phyloP scores from a whole-genome alignment of 768 basidiomycete genomes.

The Tylopilus cervinicoccineus region DNA sequence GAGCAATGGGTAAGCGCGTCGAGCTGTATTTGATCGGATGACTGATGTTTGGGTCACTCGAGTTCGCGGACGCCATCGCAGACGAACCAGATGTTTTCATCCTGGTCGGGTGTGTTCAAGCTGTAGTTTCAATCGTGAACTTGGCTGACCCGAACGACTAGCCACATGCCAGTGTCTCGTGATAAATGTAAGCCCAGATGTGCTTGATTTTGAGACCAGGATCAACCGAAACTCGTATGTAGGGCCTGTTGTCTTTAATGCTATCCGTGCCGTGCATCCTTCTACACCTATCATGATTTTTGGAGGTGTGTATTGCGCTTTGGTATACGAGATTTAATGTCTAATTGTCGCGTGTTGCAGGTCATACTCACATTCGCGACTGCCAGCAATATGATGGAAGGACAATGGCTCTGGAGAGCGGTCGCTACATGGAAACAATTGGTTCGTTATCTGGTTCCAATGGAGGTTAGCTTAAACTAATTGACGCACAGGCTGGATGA shows the following conservation, averaged over 20 bases:
- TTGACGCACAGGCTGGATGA: slow-evolving; percentile 49
- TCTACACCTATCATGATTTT: slow-evolving; percentile 77
- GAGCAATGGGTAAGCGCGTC: slow-evolving; percentile 62
- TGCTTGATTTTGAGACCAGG: not conserved
- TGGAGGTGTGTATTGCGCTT: slow-evolving; percentile 45
- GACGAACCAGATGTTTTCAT: slow-evolving; percentile 84
- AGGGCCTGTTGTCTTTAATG: slow-evolving; percentile 73
- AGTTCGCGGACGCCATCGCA: slow-evolving; percentile 76
- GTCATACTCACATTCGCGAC: slow-evolving; percentile 44
- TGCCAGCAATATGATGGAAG: slow-evolving; percentile 25
- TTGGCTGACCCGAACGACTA: slow-evolving; percentile 23
- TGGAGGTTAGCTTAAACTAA: not conserved
- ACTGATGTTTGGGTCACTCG: not conserved
- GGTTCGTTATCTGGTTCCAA: slow-evolving; percentile 39
- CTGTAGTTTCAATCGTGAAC: not conserved
- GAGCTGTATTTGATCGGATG: not conserved
- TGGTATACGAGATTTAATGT: not conserved
- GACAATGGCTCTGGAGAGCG: slow-evolving; percentile 59
- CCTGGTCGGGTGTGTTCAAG: slow-evolving; percentile 58
- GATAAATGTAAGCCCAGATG: slow-evolving; percentile 53
- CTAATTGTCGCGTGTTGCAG: slow-evolving; percentile 24
- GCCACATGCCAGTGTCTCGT: slow-evolving; percentile 77
- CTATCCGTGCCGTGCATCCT: slow-evolving; percentile 69
- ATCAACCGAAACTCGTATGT: not conserved
- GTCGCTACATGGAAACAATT: slow-evolving; percentile 91